Evolutionary conservation across 2,329 filamentous ascomycete species (phyloP).

Genomic region (Fusarium sp.): DNA sequence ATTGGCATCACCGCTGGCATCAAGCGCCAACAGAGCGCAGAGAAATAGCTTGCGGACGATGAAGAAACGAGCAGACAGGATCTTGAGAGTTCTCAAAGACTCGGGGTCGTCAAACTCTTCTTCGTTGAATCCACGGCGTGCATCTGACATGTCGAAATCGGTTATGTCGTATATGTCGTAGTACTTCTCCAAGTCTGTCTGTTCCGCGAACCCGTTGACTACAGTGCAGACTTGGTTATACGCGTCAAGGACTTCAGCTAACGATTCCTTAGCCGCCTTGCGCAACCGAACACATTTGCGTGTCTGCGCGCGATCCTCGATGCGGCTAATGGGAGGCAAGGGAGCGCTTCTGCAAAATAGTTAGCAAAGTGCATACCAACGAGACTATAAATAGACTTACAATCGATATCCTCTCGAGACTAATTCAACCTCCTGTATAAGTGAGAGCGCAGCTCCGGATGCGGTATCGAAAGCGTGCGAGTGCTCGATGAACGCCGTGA

Average conservation of each 20-base stretch:
- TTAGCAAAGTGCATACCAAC: not conserved
- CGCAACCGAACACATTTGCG: conserved; percentile 85
- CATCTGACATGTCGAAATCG: conserved; percentile 77
- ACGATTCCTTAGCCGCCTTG: conserved; percentile 76
- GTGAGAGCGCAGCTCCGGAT: conserved; percentile 78
- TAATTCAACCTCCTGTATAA: conserved; percentile 95
- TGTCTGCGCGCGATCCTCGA: conserved; percentile 85
- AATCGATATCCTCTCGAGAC: conserved; percentile 91
- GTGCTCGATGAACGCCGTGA: conserved; percentile 75
- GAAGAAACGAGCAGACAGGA: conserved; percentile 83
- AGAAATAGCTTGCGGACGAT: conserved; percentile 86
- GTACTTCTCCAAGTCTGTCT: conserved; percentile 89
- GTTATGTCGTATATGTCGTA: conserved; percentile 90
- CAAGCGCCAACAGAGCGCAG: conserved; percentile 88
- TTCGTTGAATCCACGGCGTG: conserved; percentile 73
- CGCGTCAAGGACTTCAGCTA: conserved; percentile 76
- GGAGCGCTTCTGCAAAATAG: conserved; percentile 76
- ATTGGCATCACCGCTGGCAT: conserved; percentile 80
- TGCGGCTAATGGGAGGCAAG: conserved; percentile 88
- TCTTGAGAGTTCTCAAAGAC: conserved; percentile 83
- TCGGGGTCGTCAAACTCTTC: conserved; percentile 81
- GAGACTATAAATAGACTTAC: conserved; percentile 58
- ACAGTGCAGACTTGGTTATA: conserved; percentile 77
- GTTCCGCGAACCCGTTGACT: conserved; percentile 80
- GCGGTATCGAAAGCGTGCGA: conserved; percentile 86